Base-by-base conservation (phyloP, 176 grass and related monocot species). In the Guadua angustifolia region DNA sequence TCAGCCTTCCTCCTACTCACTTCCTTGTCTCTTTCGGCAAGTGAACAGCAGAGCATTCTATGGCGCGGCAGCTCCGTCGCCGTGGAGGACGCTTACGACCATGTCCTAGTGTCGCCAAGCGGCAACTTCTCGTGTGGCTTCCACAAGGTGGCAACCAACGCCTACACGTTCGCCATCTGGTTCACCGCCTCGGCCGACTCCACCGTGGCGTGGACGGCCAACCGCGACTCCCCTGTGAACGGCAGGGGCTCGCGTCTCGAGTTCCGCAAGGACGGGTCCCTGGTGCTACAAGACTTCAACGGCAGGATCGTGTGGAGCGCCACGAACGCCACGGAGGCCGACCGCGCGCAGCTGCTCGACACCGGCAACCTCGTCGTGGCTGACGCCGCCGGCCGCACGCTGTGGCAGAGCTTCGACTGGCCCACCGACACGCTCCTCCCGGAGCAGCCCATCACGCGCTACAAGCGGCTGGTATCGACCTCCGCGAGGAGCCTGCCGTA, bases 361-460 rank as follows among this genome's bases (percentile, higher is more conserved):
- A 62, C 49, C 5, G 88, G 91, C 64, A 95, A 95, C 84, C 88
- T 95, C 43, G 88, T 93, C 7, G 76, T 95, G 26, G 22, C 26
- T 8, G 80, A 91, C 72, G 50, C 75, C 18, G 15, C 49, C 12
- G 77, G 75, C 0, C 16, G n/a, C 36, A 17, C 25, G 67, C 55
- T 89, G 19, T 95, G 94, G 88, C 90, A 93, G 79, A 95, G 91
- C 89, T 95, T 93, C 79, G 91, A 95, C 32, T 83, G 81, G 78
- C 94, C 94, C 3, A 95, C 91, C 0, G 91, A 95, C 77, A 93
- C 91, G 15, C 88, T 95, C 9, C 88, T 95, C 43, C 75, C 91
- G 0, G 62, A 22, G 19, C 94, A 95, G 75, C 83, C 69, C 18
- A 87, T 95, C 71, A 95, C 91, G 0, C 89, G 82, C 33, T 79